Conservation (phyloP, 495 filamentous ascomycete species). For the Parathielavia appendiculata region DNA sequence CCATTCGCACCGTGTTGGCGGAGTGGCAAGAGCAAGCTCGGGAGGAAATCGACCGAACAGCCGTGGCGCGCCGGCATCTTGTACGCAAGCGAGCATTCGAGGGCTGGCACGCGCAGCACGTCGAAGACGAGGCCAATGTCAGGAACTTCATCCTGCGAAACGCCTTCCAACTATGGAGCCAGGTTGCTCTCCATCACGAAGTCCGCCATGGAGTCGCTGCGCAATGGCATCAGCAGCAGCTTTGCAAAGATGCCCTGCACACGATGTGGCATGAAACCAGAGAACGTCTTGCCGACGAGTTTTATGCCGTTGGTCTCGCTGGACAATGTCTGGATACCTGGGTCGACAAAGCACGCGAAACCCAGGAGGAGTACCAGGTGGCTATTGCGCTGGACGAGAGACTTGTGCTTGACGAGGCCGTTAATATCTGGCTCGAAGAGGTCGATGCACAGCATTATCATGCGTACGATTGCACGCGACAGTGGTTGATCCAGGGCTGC, state of each 20-base stretch:
- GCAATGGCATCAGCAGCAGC: slow-evolving; percentile 16
- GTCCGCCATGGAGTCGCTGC: slow-evolving; percentile 25
- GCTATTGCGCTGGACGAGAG: slow-evolving; percentile 27
- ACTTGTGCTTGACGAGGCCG: slow-evolving; percentile 27
- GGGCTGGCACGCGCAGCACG: slow-evolving; percentile 69
- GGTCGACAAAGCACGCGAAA: slow-evolving; percentile 16
- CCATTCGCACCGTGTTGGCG: slow-evolving; percentile 20
- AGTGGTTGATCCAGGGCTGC: slow-evolving; percentile 15
- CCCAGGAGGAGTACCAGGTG: slow-evolving; percentile 18
- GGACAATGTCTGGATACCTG: slow-evolving; percentile 17
- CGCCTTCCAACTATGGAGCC: slow-evolving; percentile 27
- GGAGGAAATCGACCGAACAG: slow-evolving; percentile 44
- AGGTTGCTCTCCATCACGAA: slow-evolving; percentile 26
- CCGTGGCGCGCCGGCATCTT: slow-evolving; percentile 61
- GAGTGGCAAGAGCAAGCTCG: slow-evolving; percentile 24
- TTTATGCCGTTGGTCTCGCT: neutral
- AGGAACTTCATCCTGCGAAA: slow-evolving; percentile 57
- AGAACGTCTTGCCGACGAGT: slow-evolving; percentile 24
- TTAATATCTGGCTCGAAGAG: slow-evolving; percentile 33
- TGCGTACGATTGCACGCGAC: slow-evolving; percentile 17
- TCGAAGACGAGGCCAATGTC: slow-evolving; percentile 67
- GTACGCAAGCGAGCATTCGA: slow-evolving; percentile 68
- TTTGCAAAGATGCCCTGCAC: slow-evolving; percentile 14
- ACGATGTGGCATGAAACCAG: slow-evolving; percentile 24
- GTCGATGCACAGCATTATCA: slow-evolving; percentile 21